These are phyloP conservation scores for Oropetium thomaeum DNA, from an alignment of 176 grass and related monocot genomes.

Conservation along the genomic window DNA sequence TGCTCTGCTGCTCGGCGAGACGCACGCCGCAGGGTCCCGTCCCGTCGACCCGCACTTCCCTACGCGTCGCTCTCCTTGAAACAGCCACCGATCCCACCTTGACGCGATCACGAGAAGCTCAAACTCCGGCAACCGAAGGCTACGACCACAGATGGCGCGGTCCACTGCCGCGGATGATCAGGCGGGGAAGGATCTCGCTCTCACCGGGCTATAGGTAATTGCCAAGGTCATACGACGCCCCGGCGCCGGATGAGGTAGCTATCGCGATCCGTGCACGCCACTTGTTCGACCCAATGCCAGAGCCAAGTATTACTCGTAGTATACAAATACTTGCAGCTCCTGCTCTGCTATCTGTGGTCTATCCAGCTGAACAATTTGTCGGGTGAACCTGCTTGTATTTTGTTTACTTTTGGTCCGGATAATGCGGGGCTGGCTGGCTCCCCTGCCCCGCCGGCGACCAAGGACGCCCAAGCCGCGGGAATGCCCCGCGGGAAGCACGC, in stretches of 20 bases:
- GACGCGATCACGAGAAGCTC: neutral
- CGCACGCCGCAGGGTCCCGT: no score
- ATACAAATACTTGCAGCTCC: neutral
- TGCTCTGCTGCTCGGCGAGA: no score
- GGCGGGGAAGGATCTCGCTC: neutral
- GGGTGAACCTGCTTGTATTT: no score
- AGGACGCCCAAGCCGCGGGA: no score
- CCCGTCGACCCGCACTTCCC: no score
- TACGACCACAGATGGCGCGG: neutral
- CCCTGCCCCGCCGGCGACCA: no score
- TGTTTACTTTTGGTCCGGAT: no score
- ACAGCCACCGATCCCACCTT: no score
- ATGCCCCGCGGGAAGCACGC: no score
- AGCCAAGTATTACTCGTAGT: constrained; percentile 11
- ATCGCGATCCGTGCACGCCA: neutral
- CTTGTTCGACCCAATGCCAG: constrained; percentile 27
- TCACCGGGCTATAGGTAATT: neutral
- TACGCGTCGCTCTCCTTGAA: no score
- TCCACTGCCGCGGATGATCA: neutral
- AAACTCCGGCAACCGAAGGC: neutral
- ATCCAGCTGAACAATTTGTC: no score
- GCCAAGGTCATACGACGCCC: neutral
- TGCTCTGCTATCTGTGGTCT: neutral
- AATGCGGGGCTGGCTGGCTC: no score
- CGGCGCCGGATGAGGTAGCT: neutral